A percentile compares a stretch with the other conserved stretches of the same genome.
Conservation (phyloP, 202 grass and related monocot genomes). For the Setaria italica region DNA sequence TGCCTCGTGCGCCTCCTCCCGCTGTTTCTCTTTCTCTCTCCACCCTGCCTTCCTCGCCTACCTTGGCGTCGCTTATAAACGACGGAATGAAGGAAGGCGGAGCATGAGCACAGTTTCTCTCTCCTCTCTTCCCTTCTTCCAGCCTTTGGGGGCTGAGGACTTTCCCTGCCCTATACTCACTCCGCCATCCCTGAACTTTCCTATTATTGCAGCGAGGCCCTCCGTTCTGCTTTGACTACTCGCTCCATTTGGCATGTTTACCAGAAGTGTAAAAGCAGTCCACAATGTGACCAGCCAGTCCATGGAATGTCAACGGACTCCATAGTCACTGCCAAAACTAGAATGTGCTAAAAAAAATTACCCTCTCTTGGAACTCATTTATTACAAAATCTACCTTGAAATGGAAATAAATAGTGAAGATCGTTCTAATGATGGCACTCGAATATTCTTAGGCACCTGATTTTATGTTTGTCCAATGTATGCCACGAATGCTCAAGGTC, state of each 20-base stretch:
- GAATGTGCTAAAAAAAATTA: background rate
- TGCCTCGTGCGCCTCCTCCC: conserved; percentile 21
- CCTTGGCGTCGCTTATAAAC: conserved; percentile 66
- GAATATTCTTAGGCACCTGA: too few species aligned
- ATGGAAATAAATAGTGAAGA: background rate
- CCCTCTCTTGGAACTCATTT: background rate
- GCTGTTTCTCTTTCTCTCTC: conserved; percentile 51
- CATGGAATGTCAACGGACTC: background rate
- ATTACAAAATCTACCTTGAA: background rate
- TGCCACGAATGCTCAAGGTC: too few species aligned
- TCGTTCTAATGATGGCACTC: too few species aligned
- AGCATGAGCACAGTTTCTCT: conserved; percentile 5
- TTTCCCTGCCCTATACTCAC: conserved; percentile 30
- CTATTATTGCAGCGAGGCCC: conserved; percentile 47
- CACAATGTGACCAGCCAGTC: background rate
- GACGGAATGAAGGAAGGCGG: conserved; percentile 30
- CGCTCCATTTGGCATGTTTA: conserved; percentile 29
- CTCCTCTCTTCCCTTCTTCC: background rate
- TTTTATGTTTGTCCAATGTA: too few species aligned
- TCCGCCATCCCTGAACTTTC: conserved; percentile 38
- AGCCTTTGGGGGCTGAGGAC: background rate
- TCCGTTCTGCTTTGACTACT: background rate
- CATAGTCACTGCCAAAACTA: background rate
- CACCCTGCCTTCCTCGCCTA: conserved; percentile 30
- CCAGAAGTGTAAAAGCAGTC: conserved; percentile 7